Percentiles rank a stretch among this genome's conserved stretches.
Conservation (phyloP, 371 early-diverging fungal genomes). For the Rhizopus delemar region DNA sequence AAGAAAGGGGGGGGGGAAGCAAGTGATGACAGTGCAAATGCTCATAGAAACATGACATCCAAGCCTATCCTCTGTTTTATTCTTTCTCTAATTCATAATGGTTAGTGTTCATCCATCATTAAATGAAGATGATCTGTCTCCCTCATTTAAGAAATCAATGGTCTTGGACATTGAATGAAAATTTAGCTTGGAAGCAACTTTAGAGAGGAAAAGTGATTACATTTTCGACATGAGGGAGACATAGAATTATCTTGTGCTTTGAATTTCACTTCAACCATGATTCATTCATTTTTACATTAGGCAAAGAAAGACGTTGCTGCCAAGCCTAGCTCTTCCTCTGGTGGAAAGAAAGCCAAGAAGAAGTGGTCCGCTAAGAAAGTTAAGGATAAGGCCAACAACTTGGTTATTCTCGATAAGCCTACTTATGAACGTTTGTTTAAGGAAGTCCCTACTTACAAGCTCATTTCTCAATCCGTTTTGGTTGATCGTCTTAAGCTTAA, state of each 20-base stretch:
- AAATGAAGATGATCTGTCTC: too few species aligned
- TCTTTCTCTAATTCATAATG: slow-evolving; percentile 31
- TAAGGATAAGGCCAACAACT: too few species aligned
- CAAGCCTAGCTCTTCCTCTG: slow-evolving; percentile 59
- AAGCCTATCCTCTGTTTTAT: slow-evolving; percentile 12
- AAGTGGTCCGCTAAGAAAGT: too few species aligned
- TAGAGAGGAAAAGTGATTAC: too few species aligned
- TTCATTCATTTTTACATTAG: slow-evolving; percentile 24
- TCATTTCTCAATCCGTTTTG: slow-evolving; percentile 94
- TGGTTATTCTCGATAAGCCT: too few species aligned
- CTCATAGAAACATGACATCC: too few species aligned
- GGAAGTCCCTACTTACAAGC: slow-evolving; percentile 98
- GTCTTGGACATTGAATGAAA: too few species aligned
- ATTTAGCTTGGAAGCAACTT: too few species aligned
- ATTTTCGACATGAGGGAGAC: slow-evolving; percentile 1
- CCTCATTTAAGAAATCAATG: slow-evolving; percentile 9
- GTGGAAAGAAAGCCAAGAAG: too few species aligned
- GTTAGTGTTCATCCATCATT: slow-evolving; percentile 15
- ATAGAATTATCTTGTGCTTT: too few species aligned
- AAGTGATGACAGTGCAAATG: too few species aligned
- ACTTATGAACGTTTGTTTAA: slow-evolving; percentile 93
- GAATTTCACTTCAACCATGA: neutral
- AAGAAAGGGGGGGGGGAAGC: too few species aligned
- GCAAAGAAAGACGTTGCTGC: slow-evolving; percentile 71
- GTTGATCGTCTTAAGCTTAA: slow-evolving; percentile 97